Evolutionary conservation across 169 alveolate genomes (phyloP).

Genomic region (Toxoplasma gondii): DNA sequence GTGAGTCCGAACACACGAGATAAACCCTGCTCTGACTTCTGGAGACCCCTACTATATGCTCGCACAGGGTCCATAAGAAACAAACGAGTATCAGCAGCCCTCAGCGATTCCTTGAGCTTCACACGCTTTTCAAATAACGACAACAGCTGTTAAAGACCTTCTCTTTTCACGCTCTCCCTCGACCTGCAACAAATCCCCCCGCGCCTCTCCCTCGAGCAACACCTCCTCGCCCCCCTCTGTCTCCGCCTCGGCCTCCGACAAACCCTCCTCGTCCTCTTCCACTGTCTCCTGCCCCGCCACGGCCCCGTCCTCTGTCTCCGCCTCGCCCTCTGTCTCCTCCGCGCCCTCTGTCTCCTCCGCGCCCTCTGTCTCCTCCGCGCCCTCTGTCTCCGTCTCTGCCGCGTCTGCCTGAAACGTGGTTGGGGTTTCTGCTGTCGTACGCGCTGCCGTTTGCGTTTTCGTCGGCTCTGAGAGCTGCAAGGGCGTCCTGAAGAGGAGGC

Average conservation of each 20-base stretch:
- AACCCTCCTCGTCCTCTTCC: slow-evolving; percentile 19
- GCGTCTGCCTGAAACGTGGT: slow-evolving; percentile 27
- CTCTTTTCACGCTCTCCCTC: not conserved
- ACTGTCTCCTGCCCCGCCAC: slow-evolving; percentile 2
- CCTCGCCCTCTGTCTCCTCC: not conserved
- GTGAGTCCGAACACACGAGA: too few relatives aligned
- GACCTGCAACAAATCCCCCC: not conserved
- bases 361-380: not conserved
- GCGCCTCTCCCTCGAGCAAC: not conserved
- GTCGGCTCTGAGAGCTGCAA: not conserved
- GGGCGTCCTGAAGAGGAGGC: slow-evolving; percentile 15
- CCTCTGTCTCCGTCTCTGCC: slow-evolving; percentile 7
- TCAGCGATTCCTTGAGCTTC: too few relatives aligned
- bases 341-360: not conserved
- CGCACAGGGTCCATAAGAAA: too few relatives aligned
- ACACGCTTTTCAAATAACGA: too few relatives aligned
- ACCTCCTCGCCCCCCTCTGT: not conserved
- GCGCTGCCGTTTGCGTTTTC: not conserved
- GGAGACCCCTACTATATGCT: too few relatives aligned
- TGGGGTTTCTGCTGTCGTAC: slow-evolving; percentile 3
- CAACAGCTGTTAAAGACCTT: too few relatives aligned
- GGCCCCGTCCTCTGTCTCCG: not conserved
- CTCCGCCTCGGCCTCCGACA: not conserved
- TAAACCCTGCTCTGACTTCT: too few relatives aligned
- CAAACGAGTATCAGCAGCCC: too few relatives aligned